Evolutionary conservation across 1,284 basidiomycete genomes (phyloP), one percentile per base, ranked within the genome.

Genomic region (Rhodotorula sp.): DNA sequence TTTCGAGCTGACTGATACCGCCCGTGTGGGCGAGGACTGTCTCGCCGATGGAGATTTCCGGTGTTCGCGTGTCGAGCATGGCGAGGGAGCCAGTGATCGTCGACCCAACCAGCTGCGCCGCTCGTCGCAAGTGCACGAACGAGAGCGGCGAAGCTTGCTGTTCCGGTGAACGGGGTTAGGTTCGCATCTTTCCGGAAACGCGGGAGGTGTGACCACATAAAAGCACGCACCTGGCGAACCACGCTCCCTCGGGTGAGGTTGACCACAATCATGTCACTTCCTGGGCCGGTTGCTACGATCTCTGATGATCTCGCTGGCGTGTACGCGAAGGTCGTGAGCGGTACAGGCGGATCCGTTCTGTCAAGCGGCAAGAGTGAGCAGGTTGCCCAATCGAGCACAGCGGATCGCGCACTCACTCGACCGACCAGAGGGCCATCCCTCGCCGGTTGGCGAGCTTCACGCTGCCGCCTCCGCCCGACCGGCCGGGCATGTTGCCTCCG

Each of bases 1-100:
- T 85, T 75, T 92, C 89, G 37, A 95, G 84, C n/a, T 90, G 92
- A 81, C 89, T 89, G 42, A 95, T 84, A 4, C 91, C 91, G 64
- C 88, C 88, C 26, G 85, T 84, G 80, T 96, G 93, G 0, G 93
- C 91, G 76, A 87, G 87, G 20, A 90, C 86, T 7, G 85, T 74
- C 46, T 77, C 74, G 57, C 72, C 66, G 8, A 69, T 67, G 8
- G 69, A 42, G 49, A 77, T 64, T 8, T 73, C 69, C 5, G 69
- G 65, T 4, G 71, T 70, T 7, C 76, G 72, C 2, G 78, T 69
- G 54, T 79, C 78, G 45, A 76, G 76, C 20, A 78, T 57, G 10
- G 68, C 64, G 15, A 79, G 60, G 59, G 64, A 70, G 33, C 61
- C 78, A 55, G 63, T 76, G 30, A 67, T 64, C 42, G 67, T 75